phyloP scores from a whole-genome alignment of 345 rosid species.

The Ricinus communis region DNA sequence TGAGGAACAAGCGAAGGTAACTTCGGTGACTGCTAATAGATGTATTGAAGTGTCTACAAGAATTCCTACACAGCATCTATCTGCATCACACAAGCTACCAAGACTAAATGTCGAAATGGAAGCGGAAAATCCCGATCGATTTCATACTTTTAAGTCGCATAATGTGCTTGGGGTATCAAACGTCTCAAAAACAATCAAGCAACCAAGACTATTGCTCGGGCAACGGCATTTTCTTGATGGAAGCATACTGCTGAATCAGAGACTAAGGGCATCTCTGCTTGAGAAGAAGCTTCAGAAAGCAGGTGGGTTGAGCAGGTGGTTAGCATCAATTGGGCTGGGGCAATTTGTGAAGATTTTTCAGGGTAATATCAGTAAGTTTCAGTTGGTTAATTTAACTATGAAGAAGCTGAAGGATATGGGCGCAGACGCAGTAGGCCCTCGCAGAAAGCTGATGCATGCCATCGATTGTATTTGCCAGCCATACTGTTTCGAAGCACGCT shows the following conservation, averaged over 20 bases:
- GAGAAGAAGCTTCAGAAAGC: conserved; percentile 77
- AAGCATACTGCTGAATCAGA: conserved; percentile 40
- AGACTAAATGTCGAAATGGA: conserved; percentile 17
- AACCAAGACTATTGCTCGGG: conserved; percentile 35
- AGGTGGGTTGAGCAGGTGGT: conserved; percentile 79
- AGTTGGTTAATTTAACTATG: conserved; percentile 80
- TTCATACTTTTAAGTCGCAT: conserved; percentile 9
- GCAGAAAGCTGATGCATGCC: conserved; percentile 93
- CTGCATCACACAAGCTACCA: conserved; percentile 25
- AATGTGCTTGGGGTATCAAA: conserved; percentile 26
- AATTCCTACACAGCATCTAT: conserved; percentile 23
- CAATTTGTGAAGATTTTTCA: conserved; percentile 72
- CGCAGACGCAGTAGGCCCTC: conserved; percentile 82
- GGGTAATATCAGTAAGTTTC: conserved; percentile 58
- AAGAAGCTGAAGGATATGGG: conserved; percentile 98
- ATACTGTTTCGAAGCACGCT: conserved; percentile 39
- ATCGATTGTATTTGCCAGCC: conserved; percentile 82
- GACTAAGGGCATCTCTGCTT: conserved; percentile 62
- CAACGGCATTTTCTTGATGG: conserved; percentile 42
- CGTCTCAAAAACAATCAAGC: conserved; percentile 34
- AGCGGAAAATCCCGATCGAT: conserved; percentile 15
- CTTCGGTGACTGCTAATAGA: conserved; percentile 18
- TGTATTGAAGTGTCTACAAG: conserved; percentile 18
- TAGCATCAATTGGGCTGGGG: conserved; percentile 70
- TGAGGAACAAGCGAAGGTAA: conserved; percentile 39